Evolutionary conservation across 306 rosid species (phyloP).

Genomic region (Benincasa hispida): DNA sequence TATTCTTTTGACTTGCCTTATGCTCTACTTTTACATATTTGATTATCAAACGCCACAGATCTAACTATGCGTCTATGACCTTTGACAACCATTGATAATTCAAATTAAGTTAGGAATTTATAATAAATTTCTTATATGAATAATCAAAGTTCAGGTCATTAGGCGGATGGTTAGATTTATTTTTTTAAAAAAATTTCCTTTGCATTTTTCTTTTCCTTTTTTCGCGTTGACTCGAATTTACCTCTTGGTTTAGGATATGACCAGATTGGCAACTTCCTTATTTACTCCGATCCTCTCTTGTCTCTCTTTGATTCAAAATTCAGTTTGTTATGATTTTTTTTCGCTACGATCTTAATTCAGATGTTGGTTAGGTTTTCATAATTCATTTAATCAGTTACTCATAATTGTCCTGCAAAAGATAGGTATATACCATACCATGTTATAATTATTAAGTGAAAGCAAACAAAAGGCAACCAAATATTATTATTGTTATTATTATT

Average conservation of each 20-base stretch:
- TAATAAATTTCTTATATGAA: too few species aligned
- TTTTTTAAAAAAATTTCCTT: too few species aligned
- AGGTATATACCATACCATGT: not conserved
- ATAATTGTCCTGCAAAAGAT: not conserved
- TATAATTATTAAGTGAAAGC: not conserved
- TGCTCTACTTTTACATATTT: not conserved
- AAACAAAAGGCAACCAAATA: not conserved
- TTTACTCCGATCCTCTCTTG: not conserved
- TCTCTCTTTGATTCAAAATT: not conserved
- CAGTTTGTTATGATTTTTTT: not conserved
- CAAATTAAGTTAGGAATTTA: not conserved
- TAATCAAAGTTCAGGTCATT: too few species aligned
- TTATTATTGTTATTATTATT: too few species aligned
- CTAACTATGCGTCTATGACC: not conserved
- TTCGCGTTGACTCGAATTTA: too few species aligned
- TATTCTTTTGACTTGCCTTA: not conserved
- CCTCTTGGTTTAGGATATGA: too few species aligned
- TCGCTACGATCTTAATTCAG: not conserved
- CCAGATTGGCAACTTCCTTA: not conserved
- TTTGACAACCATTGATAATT: not conserved
- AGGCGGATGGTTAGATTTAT: too few species aligned
- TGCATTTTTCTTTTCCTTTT: too few species aligned
- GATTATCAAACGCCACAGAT: not conserved
- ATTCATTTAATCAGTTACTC: not conserved
- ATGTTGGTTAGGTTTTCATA: not conserved